These are phyloP conservation scores for Boletus vermiculosoides DNA, from an alignment of 768 basidiomycete species.

Conservation along the genomic window DNA sequence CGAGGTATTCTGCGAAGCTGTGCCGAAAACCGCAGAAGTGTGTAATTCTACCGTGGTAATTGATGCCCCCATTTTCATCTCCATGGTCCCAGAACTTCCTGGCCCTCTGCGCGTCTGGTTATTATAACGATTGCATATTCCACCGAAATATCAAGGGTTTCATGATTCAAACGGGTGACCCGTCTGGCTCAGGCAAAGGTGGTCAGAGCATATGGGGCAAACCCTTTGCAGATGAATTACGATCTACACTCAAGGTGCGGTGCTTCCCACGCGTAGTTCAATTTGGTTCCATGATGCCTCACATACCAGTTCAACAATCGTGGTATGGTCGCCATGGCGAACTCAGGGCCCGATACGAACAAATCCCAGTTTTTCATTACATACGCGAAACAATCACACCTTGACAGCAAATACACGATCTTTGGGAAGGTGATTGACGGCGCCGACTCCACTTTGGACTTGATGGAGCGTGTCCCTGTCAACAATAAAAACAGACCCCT, in stretches of 20 bases:
- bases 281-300: not conserved
- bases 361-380: constrained; percentile 90
- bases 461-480: constrained; percentile 91
- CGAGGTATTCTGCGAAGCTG: constrained; percentile 96
- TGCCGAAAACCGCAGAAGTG: constrained; percentile 94
- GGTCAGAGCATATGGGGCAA: constrained; percentile 97
- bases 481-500: constrained; percentile 87
- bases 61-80: not conserved
- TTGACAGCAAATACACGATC: constrained; percentile 94
- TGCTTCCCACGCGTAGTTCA: not conserved
- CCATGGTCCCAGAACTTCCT: constrained; percentile 76
- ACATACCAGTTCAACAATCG: constrained; percentile 84
- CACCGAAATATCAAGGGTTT: constrained; percentile 96
- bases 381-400: constrained; percentile 89
- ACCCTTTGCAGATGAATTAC: constrained; percentile 88
- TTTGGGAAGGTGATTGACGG: constrained; percentile 99
- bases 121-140: constrained; percentile 82
- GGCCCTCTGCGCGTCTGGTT: constrained; percentile 86
- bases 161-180: constrained; percentile 94
- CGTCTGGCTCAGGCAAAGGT: constrained; percentile 87
- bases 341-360: constrained; percentile 91
- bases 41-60: constrained; percentile 1
- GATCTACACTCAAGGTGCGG: constrained; percentile 87
- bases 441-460: constrained; percentile 87
- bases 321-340: constrained; percentile 97